Base-by-base conservation (phyloP, 2,329 filamentous ascomycete species). In the Talaromyces funiculosus region DNA sequence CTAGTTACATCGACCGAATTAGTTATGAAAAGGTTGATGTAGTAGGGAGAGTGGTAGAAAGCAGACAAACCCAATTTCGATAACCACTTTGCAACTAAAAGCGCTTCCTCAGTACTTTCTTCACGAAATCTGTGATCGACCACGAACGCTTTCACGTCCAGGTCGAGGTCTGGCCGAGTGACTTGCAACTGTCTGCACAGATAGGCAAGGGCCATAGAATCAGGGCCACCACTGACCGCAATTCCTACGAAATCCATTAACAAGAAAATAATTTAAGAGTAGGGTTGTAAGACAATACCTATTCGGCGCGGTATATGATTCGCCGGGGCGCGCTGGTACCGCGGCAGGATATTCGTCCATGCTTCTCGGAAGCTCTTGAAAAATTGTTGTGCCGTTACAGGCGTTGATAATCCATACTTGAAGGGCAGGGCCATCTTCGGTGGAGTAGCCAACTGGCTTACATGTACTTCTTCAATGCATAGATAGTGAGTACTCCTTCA, bases 131-230 rank as follows among this genome's bases (percentile, higher is more conserved):
- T 77, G 67, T 88, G 85, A 65, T 88, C 84, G 12, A 88, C 82
- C 37, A 87, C 81, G 66, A 86, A 84, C 0, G 80, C 84, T 47
- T 78, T 79, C 20, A 82, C 76, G 14, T 71, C 49, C 33, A 72
- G 45, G 55, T 61, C 61, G 12, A 65, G 65, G 38, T 65, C 56
- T 16, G 66, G 60, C 24, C 60, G 64, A 5, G 66, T 62, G 33
- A 60, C 82, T 67, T 73, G 69, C 62, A 76, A 64, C 49, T 78
- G 74, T 53, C 80, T 81, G 71, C 89, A 90, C 37, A 97, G 82
- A 62, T 81, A 86, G 59, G 92, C 91, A 62, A 99, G 80, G 29
- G 93, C 93, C 92, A 97, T 99, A n/a, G 93, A 97, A 74, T 99
- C 94, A 40, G 94, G 90, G 7, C 94, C 94, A 24, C 94, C 94